A percentile compares a stretch with the other conserved stretches of the same genome.
Evolutionary conservation across 78 protist species (phyloP).

Genomic region (Dictyostelium purpureum): DNA sequence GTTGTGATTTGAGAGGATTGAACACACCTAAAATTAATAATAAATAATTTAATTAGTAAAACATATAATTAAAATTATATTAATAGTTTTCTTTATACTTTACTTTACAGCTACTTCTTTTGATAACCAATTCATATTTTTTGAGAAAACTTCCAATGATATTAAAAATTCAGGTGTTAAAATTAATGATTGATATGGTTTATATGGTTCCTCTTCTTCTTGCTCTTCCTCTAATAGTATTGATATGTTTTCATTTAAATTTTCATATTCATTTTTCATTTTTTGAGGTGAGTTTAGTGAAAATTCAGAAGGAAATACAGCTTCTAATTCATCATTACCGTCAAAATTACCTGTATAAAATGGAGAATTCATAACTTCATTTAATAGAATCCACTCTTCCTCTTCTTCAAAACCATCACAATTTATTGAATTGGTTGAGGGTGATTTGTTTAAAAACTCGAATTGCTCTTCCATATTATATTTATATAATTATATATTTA

Average conservation of each 20-base stretch:
- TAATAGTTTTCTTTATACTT: too few relatives aligned
- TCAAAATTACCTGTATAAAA: neutral
- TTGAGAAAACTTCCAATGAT: neutral
- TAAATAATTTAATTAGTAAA: neutral
- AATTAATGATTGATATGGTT: neutral
- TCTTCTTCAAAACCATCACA: neutral
- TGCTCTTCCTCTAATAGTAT: neutral
- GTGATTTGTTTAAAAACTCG: neutral
- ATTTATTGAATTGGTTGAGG: neutral
- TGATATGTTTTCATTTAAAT: neutral
- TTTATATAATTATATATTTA: too few relatives aligned
- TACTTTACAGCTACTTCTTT: constrained; percentile 13
- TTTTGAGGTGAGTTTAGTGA: neutral
- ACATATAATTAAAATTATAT: neutral
- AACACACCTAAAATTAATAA: neutral
- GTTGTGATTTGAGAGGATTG: neutral
- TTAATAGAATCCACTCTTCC: neutral
- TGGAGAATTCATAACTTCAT: constrained; percentile 1
- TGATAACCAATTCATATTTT: constrained; percentile 15
- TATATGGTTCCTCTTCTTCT: neutral
- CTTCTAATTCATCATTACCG: neutral
- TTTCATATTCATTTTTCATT: neutral
- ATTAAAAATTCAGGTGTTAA: constrained; percentile 20
- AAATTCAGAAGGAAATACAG: neutral
- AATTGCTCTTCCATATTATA: neutral